phyloP scores from a whole-genome alignment of 2,329 filamentous ascomycete species.

The Microdochium nivale region DNA sequence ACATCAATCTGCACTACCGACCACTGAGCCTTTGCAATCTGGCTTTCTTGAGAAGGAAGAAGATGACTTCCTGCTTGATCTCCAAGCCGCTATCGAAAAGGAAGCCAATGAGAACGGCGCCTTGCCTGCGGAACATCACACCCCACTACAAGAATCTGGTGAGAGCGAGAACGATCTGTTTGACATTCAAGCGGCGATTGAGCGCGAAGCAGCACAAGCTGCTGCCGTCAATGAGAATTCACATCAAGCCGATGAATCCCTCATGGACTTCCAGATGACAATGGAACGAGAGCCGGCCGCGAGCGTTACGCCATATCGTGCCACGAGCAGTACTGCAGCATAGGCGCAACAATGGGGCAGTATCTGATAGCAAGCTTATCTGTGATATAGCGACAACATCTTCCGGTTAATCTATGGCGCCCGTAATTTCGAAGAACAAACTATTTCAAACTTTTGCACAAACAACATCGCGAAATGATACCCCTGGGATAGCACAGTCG shows the following conservation, averaged over 20 bases:
- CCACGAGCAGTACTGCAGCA: not conserved
- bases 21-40: not conserved
- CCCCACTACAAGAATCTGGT: not conserved
- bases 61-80: not conserved
- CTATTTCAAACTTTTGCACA: not conserved
- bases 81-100: not conserved
- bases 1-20: not conserved
- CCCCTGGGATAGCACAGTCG: not conserved
- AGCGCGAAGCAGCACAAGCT: slow-evolving; percentile 5
- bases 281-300: not conserved
- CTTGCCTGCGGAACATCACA: not conserved
- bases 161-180: not conserved
- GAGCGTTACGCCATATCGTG: not conserved
- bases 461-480: not conserved
- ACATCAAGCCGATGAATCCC: not conserved
- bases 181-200: slow-evolving; percentile 15
- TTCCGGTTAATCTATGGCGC: no score
- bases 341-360: not conserved
- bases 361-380: not conserved
- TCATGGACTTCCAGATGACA: not conserved
- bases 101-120: not conserved
- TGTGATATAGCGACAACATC: no score
- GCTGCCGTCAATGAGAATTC: not conserved
- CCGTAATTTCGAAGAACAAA: not conserved
- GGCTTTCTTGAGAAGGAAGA: not conserved